These are phyloP conservation scores for Candida methanosorbosa DNA, from an alignment of 805 yeast genomes.

Conservation along the genomic window DNA sequence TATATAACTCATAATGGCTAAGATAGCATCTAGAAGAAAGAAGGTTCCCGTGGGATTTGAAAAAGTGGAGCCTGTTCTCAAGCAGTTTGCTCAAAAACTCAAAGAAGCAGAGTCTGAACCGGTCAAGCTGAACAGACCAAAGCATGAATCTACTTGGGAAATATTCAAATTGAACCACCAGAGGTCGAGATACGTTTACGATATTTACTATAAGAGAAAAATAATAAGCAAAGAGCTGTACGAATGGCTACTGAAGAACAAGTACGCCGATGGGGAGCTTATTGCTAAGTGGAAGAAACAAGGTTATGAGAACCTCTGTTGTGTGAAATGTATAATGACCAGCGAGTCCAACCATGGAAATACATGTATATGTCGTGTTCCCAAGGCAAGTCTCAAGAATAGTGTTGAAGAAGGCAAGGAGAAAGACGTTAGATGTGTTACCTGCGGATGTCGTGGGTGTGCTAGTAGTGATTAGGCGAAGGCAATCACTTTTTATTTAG, in stretches of 20 bases:
- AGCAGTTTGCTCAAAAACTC: constrained; percentile 48
- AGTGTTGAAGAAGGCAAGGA: constrained; percentile 16
- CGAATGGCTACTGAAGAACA: constrained; percentile 62
- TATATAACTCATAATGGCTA: too few species aligned
- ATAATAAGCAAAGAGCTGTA: constrained; percentile 61
- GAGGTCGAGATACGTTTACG: constrained; percentile 66
- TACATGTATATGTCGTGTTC: constrained; percentile 83
- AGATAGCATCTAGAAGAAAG: constrained; percentile 12
- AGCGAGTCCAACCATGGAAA: constrained; percentile 54
- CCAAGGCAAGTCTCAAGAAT: too few species aligned
- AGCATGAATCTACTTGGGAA: constrained; percentile 59
- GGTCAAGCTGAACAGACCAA: constrained; percentile 34
- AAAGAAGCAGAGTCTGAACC: constrained; percentile 40
- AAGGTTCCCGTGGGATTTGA: constrained; percentile 69
- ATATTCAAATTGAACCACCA: constrained; percentile 66
- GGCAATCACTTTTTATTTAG: too few species aligned
- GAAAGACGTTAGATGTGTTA: constrained; percentile 4
- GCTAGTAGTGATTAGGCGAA: background rate
- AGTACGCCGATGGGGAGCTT: constrained; percentile 56
- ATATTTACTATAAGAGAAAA: constrained; percentile 61
- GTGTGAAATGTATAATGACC: constrained; percentile 66
- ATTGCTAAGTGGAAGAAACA: constrained; percentile 57
- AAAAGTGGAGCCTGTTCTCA: constrained; percentile 57
- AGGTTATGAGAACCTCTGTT: constrained; percentile 83
- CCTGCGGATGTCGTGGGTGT: constrained; percentile 1